Percentiles rank a stretch among this genome's conserved stretches.
These are phyloP conservation scores for Flaveria floridana DNA, from an alignment of 140 eudicot species.

Conservation along the genomic window DNA sequence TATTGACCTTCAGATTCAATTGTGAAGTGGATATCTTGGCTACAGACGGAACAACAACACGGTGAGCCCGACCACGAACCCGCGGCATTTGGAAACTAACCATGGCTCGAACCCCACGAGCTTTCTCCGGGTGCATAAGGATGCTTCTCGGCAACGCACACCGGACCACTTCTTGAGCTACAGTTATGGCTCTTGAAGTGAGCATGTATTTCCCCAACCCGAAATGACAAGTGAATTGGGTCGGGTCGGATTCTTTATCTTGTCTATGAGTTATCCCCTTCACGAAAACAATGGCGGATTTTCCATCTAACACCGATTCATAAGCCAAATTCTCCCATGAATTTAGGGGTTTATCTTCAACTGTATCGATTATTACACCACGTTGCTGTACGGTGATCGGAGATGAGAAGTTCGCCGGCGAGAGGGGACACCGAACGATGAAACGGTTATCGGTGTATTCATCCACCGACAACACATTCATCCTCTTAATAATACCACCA, in stretches of 20 bases:
- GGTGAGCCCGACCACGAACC: constrained; percentile 41
- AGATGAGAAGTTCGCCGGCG: constrained; percentile 52
- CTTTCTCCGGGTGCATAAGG: constrained; percentile 44
- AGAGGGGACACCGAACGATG: constrained; percentile 72
- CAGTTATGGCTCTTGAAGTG: constrained; percentile 59
- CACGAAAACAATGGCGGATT: constrained; percentile 64
- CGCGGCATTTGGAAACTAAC: constrained; percentile 45
- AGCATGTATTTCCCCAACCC: constrained; percentile 41
- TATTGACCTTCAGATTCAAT: background rate
- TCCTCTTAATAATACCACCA: background rate
- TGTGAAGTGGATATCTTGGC: constrained; percentile 46
- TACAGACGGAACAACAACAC: constrained; percentile 65
- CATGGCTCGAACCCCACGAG: constrained; percentile 57
- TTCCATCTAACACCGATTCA: constrained; percentile 65
- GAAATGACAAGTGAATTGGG: constrained; percentile 69
- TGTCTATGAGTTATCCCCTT: constrained; percentile 76
- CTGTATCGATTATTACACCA: constrained; percentile 13
- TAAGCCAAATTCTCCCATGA: constrained; percentile 78
- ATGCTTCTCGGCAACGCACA: constrained; percentile 68
- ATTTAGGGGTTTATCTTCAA: constrained; percentile 35
- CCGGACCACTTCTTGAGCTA: constrained; percentile 91
- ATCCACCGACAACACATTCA: constrained; percentile 55
- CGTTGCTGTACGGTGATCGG: constrained; percentile 35
- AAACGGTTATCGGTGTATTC: constrained; percentile 46
- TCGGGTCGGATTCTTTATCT: constrained; percentile 65